A percentile compares a stretch with the other conserved stretches of the same genome.
Conservation (phyloP, 169 alveolate genomes). For the Babesia caballi region DNA sequence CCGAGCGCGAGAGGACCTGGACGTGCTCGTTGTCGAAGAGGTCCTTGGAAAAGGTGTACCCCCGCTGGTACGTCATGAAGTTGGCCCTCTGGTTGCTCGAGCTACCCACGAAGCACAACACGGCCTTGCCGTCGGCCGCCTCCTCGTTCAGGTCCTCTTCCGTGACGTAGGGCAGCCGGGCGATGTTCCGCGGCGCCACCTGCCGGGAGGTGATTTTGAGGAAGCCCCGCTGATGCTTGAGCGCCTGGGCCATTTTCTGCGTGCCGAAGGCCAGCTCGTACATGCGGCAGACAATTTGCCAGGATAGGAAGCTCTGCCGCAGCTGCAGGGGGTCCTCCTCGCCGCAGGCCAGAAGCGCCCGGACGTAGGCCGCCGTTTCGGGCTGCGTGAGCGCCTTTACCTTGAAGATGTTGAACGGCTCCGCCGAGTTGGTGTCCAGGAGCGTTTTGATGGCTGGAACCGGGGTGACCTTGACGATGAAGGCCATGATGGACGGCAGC, state of each 20-base stretch:
- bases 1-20: not conserved
- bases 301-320: constrained; percentile 5
- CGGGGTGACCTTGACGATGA: constrained; percentile 40
- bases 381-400: not conserved
- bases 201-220: not conserved
- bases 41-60: constrained; percentile 39
- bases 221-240: constrained; percentile 26
- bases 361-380: not conserved
- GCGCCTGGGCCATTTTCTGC: not conserved
- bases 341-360: not conserved
- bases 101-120: constrained; percentile 34
- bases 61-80: constrained; percentile 42
- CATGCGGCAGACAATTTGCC: constrained; percentile 50
- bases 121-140: not conserved
- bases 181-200: not conserved
- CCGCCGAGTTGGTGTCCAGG: not conserved
- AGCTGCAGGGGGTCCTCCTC: not conserved
- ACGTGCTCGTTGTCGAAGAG: constrained; percentile 5
- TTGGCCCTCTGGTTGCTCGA: constrained; percentile 1
- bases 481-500: constrained; percentile 23
- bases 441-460: constrained; percentile 6
- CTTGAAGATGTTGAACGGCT: constrained; percentile 11
- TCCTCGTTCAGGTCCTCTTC: not conserved
- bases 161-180: constrained; percentile 2
- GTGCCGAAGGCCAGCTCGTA: constrained; percentile 33